Evolutionary conservation across 148 eudicot species (phyloP), one percentile per base, ranked within the genome.

Genomic region (Rhododendron williamsianum): DNA sequence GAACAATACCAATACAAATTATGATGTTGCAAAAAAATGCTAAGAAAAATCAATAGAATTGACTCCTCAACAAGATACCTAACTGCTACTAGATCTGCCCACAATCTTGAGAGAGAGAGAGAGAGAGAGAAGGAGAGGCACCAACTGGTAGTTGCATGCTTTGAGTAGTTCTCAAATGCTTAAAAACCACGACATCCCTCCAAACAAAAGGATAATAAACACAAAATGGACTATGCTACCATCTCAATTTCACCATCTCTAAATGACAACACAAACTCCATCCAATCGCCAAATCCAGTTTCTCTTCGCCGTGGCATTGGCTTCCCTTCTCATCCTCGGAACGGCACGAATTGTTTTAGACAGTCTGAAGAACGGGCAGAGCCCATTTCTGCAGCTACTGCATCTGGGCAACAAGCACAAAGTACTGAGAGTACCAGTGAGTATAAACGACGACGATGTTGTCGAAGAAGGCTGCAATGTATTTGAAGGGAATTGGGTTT

Each of bases 401-500:
- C 77, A 87, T 84, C 54, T 83, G 85, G 78, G 82, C 77, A 56
- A 81, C 41, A 48, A 23, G 49, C 60, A 87, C 35, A 27, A 4
- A n/a, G 46, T 3, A 19, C 56, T 80, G 67, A 83, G 86, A 80
- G 82, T 89, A 45, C 88, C 88, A 30, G 93, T 88, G 16, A 83
- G 43, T 43, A 85, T 91, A 19, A 81, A 85, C 1, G 88, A 87
- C 5, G 90, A 90, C 9, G 97, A 94, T 82, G 89, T 89, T 25
- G 91, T 94, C 33, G 89, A 89, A 84, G 96, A 94, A 71, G 87
- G 89, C 5, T 96, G 98, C 89, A 90, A 96, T 86, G 93, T 93
- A 36, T 96, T 93, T 85, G 91, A 93, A 80, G 98, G 98, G 18
- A 87, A 90, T 38, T 96, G 98, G 98, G 89, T 93, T 49, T 90